These are phyloP conservation scores for Tulasnella sp. DNA, from an alignment of 768 basidiomycete genomes.

Conservation along the genomic window DNA sequence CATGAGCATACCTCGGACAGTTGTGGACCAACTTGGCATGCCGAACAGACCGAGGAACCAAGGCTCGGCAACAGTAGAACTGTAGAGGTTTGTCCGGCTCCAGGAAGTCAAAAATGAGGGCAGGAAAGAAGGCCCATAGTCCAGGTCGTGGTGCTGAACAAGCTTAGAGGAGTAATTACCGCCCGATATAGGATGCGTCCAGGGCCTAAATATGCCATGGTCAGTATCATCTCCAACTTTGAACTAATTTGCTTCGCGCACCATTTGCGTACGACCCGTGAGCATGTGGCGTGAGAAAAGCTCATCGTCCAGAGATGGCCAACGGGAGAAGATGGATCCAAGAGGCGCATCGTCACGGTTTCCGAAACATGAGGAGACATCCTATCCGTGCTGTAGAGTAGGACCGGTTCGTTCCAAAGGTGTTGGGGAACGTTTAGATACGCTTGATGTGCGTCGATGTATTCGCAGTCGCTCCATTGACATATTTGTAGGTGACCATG, in stretches of 20 bases:
- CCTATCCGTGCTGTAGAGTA: background rate
- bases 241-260: background rate
- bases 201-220: background rate
- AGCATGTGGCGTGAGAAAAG: background rate
- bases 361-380: background rate
- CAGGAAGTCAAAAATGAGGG: background rate
- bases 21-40: slow-evolving; percentile 1
- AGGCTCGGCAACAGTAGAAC: background rate
- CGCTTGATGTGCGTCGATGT: slow-evolving; percentile 3
- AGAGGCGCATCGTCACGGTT: background rate
- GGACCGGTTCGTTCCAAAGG: background rate
- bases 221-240: background rate
- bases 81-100: background rate
- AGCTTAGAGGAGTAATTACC: background rate
- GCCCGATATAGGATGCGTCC: background rate
- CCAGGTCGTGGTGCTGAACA: background rate
- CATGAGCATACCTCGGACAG: background rate
- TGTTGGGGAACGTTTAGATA: slow-evolving; percentile 1
- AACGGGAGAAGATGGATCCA: background rate
- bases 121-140: background rate
- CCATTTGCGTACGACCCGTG: background rate
- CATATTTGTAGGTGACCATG: background rate
- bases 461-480: background rate
- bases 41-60: background rate
- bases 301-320: background rate